These are phyloP conservation scores for Schizophyllum commune DNA, from an alignment of 1,284 basidiomycete genomes.

Conservation along the genomic window DNA sequence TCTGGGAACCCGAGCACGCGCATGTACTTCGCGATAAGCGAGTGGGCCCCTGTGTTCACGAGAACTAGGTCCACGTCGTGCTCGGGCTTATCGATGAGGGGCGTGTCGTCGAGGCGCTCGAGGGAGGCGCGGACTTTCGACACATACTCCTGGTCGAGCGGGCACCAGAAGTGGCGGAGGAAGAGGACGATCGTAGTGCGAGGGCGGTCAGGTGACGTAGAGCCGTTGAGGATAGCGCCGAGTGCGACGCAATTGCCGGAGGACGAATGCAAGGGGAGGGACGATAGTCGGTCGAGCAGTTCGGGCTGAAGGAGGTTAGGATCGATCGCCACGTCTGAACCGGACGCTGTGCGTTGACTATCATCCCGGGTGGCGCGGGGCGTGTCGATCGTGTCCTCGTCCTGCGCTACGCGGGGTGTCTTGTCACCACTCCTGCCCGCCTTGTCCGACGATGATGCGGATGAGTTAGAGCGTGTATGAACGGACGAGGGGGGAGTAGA, in stretches of 20 bases:
- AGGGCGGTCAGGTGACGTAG: slow-evolving; percentile 6
- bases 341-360: neutral
- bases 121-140: slow-evolving; percentile 53
- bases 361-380: neutral
- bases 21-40: slow-evolving; percentile 66
- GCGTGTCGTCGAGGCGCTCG: slow-evolving; percentile 39
- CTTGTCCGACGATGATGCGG: neutral
- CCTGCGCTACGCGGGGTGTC: neutral
- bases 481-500: neutral
- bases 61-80: slow-evolving; percentile 40
- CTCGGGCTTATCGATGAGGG: neutral
- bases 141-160: slow-evolving; percentile 82
- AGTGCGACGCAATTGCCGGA: neutral
- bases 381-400: neutral
- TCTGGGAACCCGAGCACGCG: slow-evolving; percentile 39
- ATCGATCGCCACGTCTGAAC: neutral
- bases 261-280: neutral
- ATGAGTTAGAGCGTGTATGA: neutral
- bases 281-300: neutral
- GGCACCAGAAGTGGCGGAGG: slow-evolving; percentile 76
- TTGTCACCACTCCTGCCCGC: neutral
- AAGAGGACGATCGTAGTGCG: slow-evolving; percentile 69
- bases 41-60: slow-evolving; percentile 72
- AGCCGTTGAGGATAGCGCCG: neutral
- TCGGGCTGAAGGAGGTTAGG: neutral